phyloP scores from a whole-genome alignment of 148 eudicot species.

The Arbutus unedo region DNA sequence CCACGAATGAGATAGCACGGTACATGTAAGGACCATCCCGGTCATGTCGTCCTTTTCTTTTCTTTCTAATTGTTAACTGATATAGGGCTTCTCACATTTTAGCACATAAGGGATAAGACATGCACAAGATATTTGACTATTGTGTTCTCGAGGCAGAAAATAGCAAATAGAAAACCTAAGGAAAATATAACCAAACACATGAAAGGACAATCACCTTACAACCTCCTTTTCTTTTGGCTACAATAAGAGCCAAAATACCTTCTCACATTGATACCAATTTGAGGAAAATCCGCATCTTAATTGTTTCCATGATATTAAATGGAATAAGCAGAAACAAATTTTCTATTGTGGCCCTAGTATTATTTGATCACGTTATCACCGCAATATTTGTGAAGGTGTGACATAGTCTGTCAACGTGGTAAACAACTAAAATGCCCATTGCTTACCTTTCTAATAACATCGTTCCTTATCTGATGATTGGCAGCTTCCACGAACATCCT shows the following conservation, averaged over 20 bases:
- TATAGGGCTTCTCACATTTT: background rate
- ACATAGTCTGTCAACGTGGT: background rate
- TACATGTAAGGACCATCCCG: too few species aligned
- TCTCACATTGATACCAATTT: background rate
- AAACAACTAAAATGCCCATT: background rate
- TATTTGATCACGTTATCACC: background rate
- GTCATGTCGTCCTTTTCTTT: background rate
- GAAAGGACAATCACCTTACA: background rate
- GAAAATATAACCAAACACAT: background rate
- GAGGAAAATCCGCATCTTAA: background rate
- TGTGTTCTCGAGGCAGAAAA: background rate
- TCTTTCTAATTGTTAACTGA: background rate
- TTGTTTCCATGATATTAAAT: background rate
- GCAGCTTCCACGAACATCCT: slow-evolving; percentile 65
- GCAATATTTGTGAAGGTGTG: background rate
- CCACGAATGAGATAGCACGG: too few species aligned
- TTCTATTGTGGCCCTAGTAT: background rate
- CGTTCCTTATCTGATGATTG: slow-evolving; percentile 61
- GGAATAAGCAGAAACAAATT: background rate
- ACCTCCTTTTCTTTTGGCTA: background rate
- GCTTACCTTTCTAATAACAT: slow-evolving; percentile 58
- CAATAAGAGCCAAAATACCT: background rate
- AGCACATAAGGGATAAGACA: background rate
- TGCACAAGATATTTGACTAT: background rate
- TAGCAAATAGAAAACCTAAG: background rate